Base-by-base conservation (phyloP, 2,329 filamentous ascomycete genomes). In the Xylariaceae sp. region DNA sequence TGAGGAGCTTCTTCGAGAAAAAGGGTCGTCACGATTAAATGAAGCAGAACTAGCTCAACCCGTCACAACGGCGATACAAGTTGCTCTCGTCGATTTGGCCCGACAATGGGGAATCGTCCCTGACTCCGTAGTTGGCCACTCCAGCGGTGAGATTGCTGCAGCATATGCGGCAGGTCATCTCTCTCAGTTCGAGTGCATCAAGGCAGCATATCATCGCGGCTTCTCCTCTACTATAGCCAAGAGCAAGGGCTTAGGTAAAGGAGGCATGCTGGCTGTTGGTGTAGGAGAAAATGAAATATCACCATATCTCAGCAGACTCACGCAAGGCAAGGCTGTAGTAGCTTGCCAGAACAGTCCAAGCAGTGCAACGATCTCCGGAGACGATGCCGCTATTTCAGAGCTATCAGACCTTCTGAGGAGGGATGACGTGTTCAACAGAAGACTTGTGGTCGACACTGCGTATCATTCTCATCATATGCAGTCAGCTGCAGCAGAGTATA, bases 101-200 rank as follows among this genome's bases (percentile, higher is more conserved):
- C 11, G 19, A 2, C 12, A 38, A 11, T 61, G 55, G 57, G 55
- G 53, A 4, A 48, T 62, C 40, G 44, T 11, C 2, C 59, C 59
- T 2, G 6, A 43, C 2, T 53, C 56, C 9, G 58, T 62, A 1
- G 52, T 52, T 1, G 51, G 57, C 15, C 59, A 70, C 47, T 69
- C 66, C 0, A 63, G 57, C 2, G 67, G 67, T 6, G 67, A 70
- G 47, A 65, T 75, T 35, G 70, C 70, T 0, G 72, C 72, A 0
- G 73, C 71, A 0, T 75, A 71, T 45, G 66, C 66, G 1, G 64
- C 64, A 2, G 57, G 72, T 4, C 54, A 71, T 0, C 60, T 71
- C 5, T 45, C 61, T 1, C 60, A 51, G 1, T 64, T 59, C 15
- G 38, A 10, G 51, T 56, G 48, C 0, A 52, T 73, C 4, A 30